A percentile compares a stretch with the other conserved stretches of the same genome.
phyloP scores from a whole-genome alignment of 225 moss, liverwort and hornwort species.

The Polytrichum formosum region DNA sequence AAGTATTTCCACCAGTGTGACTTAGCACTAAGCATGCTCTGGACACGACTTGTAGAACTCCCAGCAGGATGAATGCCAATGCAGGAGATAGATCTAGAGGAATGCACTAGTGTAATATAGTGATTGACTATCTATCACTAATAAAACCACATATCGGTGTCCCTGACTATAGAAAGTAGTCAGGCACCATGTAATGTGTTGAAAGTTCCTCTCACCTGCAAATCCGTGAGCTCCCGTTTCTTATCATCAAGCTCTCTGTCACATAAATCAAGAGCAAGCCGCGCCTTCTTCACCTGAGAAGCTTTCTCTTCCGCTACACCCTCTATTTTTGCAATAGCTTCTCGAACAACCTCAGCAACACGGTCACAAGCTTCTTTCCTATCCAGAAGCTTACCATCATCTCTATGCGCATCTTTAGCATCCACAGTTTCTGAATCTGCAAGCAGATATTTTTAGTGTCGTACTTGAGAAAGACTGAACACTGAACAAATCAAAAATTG shows the following conservation, averaged over 20 bases:
- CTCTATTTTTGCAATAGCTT: conserved; percentile 64
- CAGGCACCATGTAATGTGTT: too few relatives aligned
- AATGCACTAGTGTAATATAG: too few relatives aligned
- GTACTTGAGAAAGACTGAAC: neutral
- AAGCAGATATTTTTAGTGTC: conserved; percentile 1
- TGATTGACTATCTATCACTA: too few relatives aligned
- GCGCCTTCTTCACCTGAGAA: conserved; percentile 54
- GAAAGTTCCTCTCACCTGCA: conserved; percentile 31
- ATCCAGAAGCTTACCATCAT: conserved; percentile 46
- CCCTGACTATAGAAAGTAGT: too few relatives aligned
- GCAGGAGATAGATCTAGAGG: too few relatives aligned
- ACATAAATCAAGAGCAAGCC: conserved; percentile 52
- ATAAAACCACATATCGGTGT: too few relatives aligned
- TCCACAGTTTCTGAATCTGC: conserved; percentile 54
- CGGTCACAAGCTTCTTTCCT: conserved; percentile 67
- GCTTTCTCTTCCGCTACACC: conserved; percentile 65
- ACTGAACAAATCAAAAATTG: neutral
- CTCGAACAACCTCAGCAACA: conserved; percentile 67
- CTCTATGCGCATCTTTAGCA: conserved; percentile 38
- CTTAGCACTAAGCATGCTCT: too few relatives aligned
- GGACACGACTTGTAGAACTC: too few relatives aligned
- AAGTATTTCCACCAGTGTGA: too few relatives aligned
- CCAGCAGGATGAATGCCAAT: too few relatives aligned
- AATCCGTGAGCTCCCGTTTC: conserved; percentile 54
- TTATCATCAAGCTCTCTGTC: conserved; percentile 69